phyloP scores from a whole-genome alignment of 768 basidiomycete species.

The Kwoniella sp. region DNA sequence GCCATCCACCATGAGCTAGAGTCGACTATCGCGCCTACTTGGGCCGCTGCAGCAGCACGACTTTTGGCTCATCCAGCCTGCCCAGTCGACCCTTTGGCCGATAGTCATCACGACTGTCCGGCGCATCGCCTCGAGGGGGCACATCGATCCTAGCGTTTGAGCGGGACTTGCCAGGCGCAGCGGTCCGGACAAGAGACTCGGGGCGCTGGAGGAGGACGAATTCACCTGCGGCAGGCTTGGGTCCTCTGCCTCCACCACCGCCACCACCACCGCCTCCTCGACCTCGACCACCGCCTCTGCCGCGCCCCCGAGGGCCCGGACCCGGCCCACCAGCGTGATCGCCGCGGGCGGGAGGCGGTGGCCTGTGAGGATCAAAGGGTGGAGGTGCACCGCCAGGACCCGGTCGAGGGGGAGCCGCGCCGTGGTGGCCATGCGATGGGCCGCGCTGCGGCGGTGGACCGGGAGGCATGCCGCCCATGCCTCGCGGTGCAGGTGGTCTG shows the following conservation, averaged over 20 bases:
- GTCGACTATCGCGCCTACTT: no score
- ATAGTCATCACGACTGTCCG: not conserved
- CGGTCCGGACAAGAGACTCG: conserved; percentile 11
- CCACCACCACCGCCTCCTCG: conserved; percentile 1
- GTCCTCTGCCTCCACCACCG: conserved; percentile 10
- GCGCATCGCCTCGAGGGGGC: not conserved
- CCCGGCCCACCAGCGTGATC: no score
- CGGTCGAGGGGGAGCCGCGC: not conserved
- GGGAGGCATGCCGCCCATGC: not conserved
- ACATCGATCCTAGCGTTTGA: conserved; percentile 1
- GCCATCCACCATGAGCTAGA: no score
- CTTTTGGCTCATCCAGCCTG: conserved; percentile 12
- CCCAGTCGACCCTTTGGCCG: not conserved
- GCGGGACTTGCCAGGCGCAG: not conserved
- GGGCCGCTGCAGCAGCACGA: conserved; percentile 22
- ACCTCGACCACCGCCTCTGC: no score
- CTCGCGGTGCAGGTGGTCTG: conserved; percentile 6
- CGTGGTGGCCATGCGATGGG: not conserved
- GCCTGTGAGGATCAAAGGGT: not conserved
- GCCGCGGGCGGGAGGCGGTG: no score
- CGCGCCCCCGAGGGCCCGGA: no score
- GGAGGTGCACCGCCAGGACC: not conserved
- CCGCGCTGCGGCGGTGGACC: conserved; percentile 2
- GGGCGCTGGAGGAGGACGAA: conserved; percentile 39
- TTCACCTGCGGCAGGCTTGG: conserved; percentile 5